Base-by-base conservation (phyloP, 768 basidiomycete genomes). In the Auricularia sp. region DNA sequence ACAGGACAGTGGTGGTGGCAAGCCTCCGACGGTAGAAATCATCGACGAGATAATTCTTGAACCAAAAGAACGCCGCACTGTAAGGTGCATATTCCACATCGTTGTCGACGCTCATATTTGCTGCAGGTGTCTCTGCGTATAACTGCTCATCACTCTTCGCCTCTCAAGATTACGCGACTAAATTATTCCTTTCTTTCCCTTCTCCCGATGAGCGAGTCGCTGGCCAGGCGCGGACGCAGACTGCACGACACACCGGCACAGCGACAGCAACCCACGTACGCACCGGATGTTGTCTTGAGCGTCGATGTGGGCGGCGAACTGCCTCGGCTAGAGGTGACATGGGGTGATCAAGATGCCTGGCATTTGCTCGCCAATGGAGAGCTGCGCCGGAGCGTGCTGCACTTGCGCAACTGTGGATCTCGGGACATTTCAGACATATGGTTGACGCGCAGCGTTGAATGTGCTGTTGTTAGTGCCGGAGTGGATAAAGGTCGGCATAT, bases 221-320 rank as follows among this genome's bases (percentile, higher is more conserved):
- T 94, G 2, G 79, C 83, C 8, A 80, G 79, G 39, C 86, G 85
- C n/a, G 94, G 94, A 14, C 83, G 80, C 56, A 79, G 94, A 62
- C 77, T 97, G 11, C 85, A 94, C 63, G 83, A 85, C 63, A 94
- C 93, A 2, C 80, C 82, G 36, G 76, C 82, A 14, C 90, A 95
- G 69, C 79, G 87, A 58, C 84, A 87, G 67, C 79, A 73, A 35
- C 84, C 84, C 11, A 83, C 84, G 2, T 95, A 96, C 71, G 87
- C 85, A 10, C 80, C 85, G 10, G 88, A 96, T 71, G 73, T 82
- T 6, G 69, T 82, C 37, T 79, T 91, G 68, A 78, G 77, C 42
- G 78, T 89, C 4, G 79, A 84, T 11, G 82, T 97, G 11, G 82
- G 84, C 58, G 81, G 86, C 47, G 81, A 85, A 2, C 79, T 82